Evolutionary conservation across 768 basidiomycete genomes (phyloP), one percentile per base, ranked within the genome.

Genomic region (Leccinum aurantiacum): DNA sequence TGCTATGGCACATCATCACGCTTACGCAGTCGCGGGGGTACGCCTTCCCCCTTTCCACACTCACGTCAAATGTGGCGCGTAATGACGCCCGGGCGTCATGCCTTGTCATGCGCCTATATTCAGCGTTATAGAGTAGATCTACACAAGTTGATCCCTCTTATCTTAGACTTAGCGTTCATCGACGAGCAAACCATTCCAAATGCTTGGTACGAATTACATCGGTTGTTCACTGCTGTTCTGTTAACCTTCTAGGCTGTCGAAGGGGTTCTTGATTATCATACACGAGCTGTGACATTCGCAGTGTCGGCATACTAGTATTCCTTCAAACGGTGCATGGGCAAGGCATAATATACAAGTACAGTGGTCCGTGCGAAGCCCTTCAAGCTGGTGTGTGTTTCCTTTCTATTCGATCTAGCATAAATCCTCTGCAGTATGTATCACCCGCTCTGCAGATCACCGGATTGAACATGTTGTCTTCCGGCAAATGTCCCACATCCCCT

Each of bases 21-120:
- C 82, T 88, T 64, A 93, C 90, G 3, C 82, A 88, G 61, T 93
- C 93, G 3, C 90, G 91, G 64, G 93, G 94, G 9, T 96, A 95
- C 67, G 93, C 25, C 25, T 25, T 25, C 31, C 31, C 31, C 31
- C 31, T 7, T 31, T 31, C 31, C 31, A 31, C 31, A 31, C 31
- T 31, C 31, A 31, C 31, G 31, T 31, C 31, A 7, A 31, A 31
- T 31, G 31, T 31, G 31, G 31, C 31, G 31, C 31, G 31, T 31
- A 31, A 31, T 31, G 31, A 31, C 31, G 31, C 31, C 31, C 31
- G 31, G 31, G 31, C 31, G 31, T 31, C 31, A 31, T 7, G 31
- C 31, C 31, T 31, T 31, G 31, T 31, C 31, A 31, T 31, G 31
- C 31, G 31, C 31, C 31, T 31, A 31, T 31, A 31, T 31, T 31